Conservation (phyloP, 257 asterid genomes). For the Eucommia ulmoides region DNA sequence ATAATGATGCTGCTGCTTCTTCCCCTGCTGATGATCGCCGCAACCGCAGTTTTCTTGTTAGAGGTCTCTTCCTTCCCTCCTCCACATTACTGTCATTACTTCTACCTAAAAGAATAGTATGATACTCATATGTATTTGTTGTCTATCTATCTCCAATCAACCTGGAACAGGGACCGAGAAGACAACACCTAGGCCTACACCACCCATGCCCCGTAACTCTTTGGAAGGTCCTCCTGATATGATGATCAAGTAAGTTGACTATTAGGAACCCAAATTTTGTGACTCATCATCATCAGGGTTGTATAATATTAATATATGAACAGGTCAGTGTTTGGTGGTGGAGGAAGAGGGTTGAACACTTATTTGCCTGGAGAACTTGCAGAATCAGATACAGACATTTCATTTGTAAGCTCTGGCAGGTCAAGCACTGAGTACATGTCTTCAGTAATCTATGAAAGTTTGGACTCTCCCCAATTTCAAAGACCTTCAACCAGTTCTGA, state of each 20-base stretch:
- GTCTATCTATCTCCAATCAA: too few species aligned
- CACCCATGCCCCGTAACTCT: not conserved
- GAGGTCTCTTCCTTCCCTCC: constrained; percentile 16
- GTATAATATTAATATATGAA: too few species aligned
- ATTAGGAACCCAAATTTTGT: too few species aligned
- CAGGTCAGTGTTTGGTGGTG: constrained; percentile 56
- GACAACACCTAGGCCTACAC: not conserved
- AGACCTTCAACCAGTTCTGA: constrained; percentile 55
- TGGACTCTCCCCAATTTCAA: constrained; percentile 27
- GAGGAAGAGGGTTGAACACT: constrained; percentile 31
- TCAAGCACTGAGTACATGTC: constrained; percentile 42
- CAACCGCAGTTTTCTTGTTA: constrained; percentile 16
- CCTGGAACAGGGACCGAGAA: not conserved
- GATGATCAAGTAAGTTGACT: not conserved
- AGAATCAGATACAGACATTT: constrained; percentile 48
- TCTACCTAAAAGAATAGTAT: not conserved
- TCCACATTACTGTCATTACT: not conserved
- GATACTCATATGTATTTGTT: not conserved
- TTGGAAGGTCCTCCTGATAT: not conserved
- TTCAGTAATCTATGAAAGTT: constrained; percentile 23
- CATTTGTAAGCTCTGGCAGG: constrained; percentile 58
- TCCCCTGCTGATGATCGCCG: constrained; percentile 21
- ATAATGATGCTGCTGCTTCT: not conserved
- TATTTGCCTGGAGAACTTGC: constrained; percentile 32
- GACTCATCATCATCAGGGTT: not conserved